phyloP scores from a whole-genome alignment of 805 yeast species.

The Metschnikowia baotianmanensis region DNA sequence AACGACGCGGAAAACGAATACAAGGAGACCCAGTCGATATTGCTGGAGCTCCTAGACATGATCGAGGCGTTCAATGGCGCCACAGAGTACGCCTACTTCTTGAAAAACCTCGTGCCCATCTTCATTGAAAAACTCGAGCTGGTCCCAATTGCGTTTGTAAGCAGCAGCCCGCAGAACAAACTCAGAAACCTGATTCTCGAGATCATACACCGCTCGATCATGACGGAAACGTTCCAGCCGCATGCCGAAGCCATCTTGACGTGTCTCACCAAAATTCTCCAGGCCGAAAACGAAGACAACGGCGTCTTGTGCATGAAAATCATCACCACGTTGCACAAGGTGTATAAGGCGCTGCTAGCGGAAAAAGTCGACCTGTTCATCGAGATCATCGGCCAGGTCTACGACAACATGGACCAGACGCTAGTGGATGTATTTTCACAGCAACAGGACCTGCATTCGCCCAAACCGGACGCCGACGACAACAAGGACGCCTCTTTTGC shows the following conservation, averaged over 20 bases:
- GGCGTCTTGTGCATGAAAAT: constrained; percentile 90
- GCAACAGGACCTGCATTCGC: constrained; percentile 10
- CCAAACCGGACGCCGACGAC: constrained; percentile 12
- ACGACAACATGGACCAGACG: constrained; percentile 73
- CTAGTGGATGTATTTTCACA: constrained; percentile 66
- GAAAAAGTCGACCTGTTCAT: constrained; percentile 79
- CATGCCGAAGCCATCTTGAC: constrained; percentile 61
- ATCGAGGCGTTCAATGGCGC: constrained; percentile 80
- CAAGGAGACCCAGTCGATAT: constrained; percentile 60
- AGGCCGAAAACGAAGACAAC: constrained; percentile 89
- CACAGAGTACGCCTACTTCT: constrained; percentile 76
- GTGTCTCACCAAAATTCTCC: constrained; percentile 56
- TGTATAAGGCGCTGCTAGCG: constrained; percentile 64
- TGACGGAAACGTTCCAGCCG: constrained; percentile 78
- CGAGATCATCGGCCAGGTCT: constrained; percentile 69
- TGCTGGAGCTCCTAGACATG: constrained; percentile 83
- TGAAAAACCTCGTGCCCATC: constrained; percentile 67
- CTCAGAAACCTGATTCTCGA: constrained; percentile 75
- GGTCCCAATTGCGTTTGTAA: constrained; percentile 70
- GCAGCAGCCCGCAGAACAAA: constrained; percentile 70
- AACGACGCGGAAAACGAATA: constrained; percentile 53
- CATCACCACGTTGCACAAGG: constrained; percentile 79
- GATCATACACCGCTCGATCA: constrained; percentile 73
- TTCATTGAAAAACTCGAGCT: constrained; percentile 59
- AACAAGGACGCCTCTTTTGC: constrained; percentile 13